A percentile compares a stretch with the other conserved stretches of the same genome.
These are phyloP conservation scores for Penicillium macrosclerotiorum DNA, from an alignment of 495 filamentous ascomycete species.

Conservation along the genomic window DNA sequence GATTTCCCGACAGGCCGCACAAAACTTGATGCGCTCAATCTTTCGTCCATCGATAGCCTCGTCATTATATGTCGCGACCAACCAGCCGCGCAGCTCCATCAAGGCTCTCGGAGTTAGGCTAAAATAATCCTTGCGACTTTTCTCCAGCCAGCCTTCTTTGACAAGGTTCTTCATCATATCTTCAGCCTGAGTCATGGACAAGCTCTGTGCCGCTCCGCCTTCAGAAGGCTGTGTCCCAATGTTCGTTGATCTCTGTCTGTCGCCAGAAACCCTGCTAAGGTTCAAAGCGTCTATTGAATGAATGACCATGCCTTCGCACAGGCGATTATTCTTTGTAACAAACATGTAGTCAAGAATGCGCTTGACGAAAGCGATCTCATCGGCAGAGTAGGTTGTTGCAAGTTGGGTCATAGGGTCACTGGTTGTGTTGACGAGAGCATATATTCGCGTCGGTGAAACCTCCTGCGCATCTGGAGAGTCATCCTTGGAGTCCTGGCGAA, in stretches of 20 bases:
- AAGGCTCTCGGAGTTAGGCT: constrained; percentile 71
- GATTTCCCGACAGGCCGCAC: constrained; percentile 86
- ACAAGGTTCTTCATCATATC: constrained; percentile 65
- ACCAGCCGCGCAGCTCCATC: constrained; percentile 80
- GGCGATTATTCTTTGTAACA: constrained; percentile 72
- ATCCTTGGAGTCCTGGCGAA: constrained; percentile 52
- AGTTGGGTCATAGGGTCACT: constrained; percentile 81
- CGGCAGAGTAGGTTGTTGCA: constrained; percentile 74
- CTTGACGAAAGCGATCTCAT: constrained; percentile 89
- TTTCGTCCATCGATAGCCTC: constrained; percentile 45
- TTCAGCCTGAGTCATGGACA: constrained; percentile 78
- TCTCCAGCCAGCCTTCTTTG: constrained; percentile 82
- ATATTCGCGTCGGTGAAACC: constrained; percentile 44
- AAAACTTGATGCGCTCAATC: constrained; percentile 72
- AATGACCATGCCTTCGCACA: constrained; percentile 77
- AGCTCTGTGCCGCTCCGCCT: constrained; percentile 47
- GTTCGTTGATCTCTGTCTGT: constrained; percentile 36
- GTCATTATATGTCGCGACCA: constrained; percentile 83
- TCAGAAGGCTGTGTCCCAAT: constrained; percentile 35
- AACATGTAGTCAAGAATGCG: constrained; percentile 91
- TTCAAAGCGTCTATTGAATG: constrained; percentile 70
- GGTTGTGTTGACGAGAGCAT: constrained; percentile 83
- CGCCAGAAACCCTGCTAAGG: constrained; percentile 29
- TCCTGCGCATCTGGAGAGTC: constrained; percentile 7
- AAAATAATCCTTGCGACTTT: constrained; percentile 66